A percentile compares a stretch with the other conserved stretches of the same genome.
phyloP scores from a whole-genome alignment of 2,329 filamentous ascomycete species.

The Elsinoe australis region DNA sequence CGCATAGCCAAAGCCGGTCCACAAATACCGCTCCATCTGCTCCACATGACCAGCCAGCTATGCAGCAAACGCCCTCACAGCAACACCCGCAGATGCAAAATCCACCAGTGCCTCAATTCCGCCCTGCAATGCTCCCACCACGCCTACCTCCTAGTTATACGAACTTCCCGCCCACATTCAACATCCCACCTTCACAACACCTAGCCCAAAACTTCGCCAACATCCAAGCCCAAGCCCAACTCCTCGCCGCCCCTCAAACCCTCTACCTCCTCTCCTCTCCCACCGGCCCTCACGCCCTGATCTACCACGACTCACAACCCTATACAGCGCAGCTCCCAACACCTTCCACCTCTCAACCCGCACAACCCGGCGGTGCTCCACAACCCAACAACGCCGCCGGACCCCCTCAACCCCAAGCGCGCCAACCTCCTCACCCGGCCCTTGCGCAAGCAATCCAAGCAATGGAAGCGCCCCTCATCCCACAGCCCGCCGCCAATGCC shows the following conservation, averaged over 20 bases:
- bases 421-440: slow-evolving; percentile 18
- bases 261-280: slow-evolving; percentile 40
- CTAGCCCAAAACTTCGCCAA: slow-evolving; percentile 5
- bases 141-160: too few species aligned
- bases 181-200: not conserved
- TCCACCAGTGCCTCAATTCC: not conserved
- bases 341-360: not conserved
- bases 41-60: too few species aligned
- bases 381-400: too few species aligned
- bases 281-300: slow-evolving; percentile 38
- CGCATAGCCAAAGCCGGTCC: too few species aligned
- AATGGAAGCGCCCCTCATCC: slow-evolving; percentile 4
- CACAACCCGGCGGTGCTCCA: too few species aligned
- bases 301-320: slow-evolving; percentile 34
- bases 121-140: not conserved
- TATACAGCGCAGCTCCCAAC: slow-evolving; percentile 23
- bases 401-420: slow-evolving; percentile 15
- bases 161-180: too few species aligned
- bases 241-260: slow-evolving; percentile 19
- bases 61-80: too few species aligned
- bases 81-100: too few species aligned
- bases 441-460: slow-evolving; percentile 8
- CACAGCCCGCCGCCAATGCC: slow-evolving; percentile 1
- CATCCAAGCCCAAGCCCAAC: slow-evolving; percentile 22
- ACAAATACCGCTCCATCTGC: too few species aligned